These are phyloP conservation scores for Exophiala dermatitidis DNA, from an alignment of 2,329 filamentous ascomycete genomes.

Conservation along the genomic window DNA sequence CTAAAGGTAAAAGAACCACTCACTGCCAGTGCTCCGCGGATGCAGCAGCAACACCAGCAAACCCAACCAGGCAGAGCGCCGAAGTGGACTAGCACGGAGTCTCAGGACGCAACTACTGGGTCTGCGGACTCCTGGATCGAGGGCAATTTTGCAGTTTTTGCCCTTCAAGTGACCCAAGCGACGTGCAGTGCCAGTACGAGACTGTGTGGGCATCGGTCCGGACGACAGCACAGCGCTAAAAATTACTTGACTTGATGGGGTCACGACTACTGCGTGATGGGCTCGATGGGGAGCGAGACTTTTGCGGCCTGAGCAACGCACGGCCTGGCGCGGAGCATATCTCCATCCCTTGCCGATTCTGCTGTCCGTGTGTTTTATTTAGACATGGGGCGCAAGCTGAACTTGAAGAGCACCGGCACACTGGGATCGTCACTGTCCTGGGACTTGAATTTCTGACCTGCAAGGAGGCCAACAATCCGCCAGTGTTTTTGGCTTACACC, in stretches of 20 bases:
- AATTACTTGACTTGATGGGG: background rate
- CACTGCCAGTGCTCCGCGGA: background rate
- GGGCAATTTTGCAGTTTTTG: background rate
- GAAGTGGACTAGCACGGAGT: background rate
- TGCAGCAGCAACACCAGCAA: background rate
- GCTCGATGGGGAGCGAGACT: background rate
- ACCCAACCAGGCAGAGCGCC: background rate
- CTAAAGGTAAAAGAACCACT: background rate
- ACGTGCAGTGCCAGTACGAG: background rate
- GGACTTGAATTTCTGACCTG: too few relatives aligned
- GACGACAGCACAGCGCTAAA: conserved; percentile 8
- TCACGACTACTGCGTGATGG: conserved; percentile 6
- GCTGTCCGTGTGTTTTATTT: background rate
- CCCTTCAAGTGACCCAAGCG: background rate
- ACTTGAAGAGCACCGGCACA: background rate
- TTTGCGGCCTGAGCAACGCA: conserved; percentile 8
- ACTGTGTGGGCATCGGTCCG: background rate
- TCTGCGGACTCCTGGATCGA: background rate
- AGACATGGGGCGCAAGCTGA: background rate
- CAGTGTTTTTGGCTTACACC: too few relatives aligned
- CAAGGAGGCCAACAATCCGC: too few relatives aligned
- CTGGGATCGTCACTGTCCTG: too few relatives aligned
- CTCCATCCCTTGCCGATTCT: background rate
- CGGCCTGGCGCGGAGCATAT: conserved; percentile 4
- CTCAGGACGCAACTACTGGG: background rate